phyloP scores from a whole-genome alignment of 306 rosid genomes.

The Sechiopsis laciniata region DNA sequence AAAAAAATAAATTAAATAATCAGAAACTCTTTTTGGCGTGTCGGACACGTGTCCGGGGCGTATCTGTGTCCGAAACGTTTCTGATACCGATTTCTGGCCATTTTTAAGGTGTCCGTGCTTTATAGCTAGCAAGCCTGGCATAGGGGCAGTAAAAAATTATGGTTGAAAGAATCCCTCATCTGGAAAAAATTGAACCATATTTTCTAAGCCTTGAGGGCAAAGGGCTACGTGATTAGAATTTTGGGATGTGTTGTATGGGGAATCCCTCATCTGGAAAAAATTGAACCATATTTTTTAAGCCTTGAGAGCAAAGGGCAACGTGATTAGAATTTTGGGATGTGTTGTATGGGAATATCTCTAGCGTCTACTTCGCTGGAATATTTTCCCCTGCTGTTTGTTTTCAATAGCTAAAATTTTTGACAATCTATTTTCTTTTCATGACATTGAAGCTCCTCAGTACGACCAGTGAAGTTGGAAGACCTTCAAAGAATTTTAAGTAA shows the following conservation, averaged over 20 bases:
- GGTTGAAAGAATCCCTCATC: no score
- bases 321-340: not conserved
- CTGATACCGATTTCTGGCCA: no score
- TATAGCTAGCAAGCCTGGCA: no score
- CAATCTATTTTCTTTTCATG: constrained; percentile 3
- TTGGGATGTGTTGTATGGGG: not conserved
- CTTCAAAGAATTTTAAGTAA: constrained; percentile 75
- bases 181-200: constrained; percentile 2
- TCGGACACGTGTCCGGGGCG: no score
- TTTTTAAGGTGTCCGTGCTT: no score
- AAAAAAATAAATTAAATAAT: no score
- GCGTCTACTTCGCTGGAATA: not conserved
- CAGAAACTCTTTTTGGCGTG: no score
- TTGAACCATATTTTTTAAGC: not conserved
- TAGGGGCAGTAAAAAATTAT: no score
- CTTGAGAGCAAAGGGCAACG: not conserved
- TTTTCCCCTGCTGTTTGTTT: not conserved
- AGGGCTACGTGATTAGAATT: not conserved
- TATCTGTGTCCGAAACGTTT: no score
- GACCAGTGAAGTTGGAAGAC: constrained; percentile 82
- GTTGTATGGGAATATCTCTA: not conserved
- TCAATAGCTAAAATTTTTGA: constrained; percentile 40
- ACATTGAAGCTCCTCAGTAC: constrained; percentile 45
- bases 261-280: no score
- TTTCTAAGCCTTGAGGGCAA: not conserved